Percentiles rank a stretch among this genome's conserved stretches.
Evolutionary conservation across 768 basidiomycete genomes (phyloP).

Genomic region (Cyathus striatus): DNA sequence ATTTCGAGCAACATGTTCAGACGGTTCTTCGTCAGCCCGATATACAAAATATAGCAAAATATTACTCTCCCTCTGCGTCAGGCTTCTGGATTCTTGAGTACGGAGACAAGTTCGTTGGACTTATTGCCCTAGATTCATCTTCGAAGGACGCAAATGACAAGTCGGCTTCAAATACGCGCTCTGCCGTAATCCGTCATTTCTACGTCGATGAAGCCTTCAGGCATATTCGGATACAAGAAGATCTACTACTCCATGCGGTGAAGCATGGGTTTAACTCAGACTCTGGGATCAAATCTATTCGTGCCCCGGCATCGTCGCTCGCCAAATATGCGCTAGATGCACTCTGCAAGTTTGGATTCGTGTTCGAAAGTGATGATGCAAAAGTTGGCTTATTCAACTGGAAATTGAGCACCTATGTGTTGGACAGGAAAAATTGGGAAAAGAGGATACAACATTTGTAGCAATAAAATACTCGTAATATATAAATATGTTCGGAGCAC

Average conservation of each 20-base stretch:
- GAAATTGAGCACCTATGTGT: slow-evolving; percentile 38
- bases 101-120: slow-evolving; percentile 52
- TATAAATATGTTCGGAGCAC: no score
- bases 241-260: slow-evolving; percentile 58
- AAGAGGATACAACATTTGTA: slow-evolving; percentile 12
- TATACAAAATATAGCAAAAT: slow-evolving; percentile 46
- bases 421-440: slow-evolving; percentile 46
- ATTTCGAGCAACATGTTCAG: slow-evolving; percentile 53
- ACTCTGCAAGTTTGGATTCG: slow-evolving; percentile 46
- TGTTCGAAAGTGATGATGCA: slow-evolving; percentile 33
- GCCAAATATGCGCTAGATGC: slow-evolving; percentile 41
- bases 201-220: slow-evolving; percentile 66
- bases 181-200: slow-evolving; percentile 72
- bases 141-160: slow-evolving; percentile 21
- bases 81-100: slow-evolving; percentile 70
- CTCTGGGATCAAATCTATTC: slow-evolving; percentile 37
- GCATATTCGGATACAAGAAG: slow-evolving; percentile 50
- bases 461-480: no score
- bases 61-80: slow-evolving; percentile 55
- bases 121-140: slow-evolving; percentile 70
- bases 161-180: slow-evolving; percentile 23
- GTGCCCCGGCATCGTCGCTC: slow-evolving; percentile 44
- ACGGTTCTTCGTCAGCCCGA: slow-evolving; percentile 52
- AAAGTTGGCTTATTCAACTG: slow-evolving; percentile 54
- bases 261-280: slow-evolving; percentile 49